Evolutionary conservation across 2,329 filamentous ascomycete genomes (phyloP).

Genomic region (Allantophomopsis cytisporea): DNA sequence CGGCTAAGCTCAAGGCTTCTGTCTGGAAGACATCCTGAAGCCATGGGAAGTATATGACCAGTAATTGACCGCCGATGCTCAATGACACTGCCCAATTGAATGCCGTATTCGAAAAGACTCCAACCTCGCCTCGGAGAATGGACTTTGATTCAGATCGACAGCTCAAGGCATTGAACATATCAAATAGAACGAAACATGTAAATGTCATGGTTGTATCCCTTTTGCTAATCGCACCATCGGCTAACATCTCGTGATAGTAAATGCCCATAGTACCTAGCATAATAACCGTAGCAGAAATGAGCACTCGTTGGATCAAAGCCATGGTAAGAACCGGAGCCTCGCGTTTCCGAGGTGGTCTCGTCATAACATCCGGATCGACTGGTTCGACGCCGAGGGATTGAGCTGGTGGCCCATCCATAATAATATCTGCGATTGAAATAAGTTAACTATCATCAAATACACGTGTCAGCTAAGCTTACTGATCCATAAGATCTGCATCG

Average conservation of each 20-base stretch:
- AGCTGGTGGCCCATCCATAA: constrained; percentile 97
- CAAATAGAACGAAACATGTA: constrained; percentile 95
- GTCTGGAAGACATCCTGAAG: constrained; percentile 94
- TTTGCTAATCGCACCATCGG: constrained; percentile 69
- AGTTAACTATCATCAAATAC: not conserved
- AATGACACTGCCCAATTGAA: constrained; percentile 94
- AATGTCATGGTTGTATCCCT: constrained; percentile 99
- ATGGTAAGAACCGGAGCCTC: constrained; percentile 85
- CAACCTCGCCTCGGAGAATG: constrained; percentile 72
- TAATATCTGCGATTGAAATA: constrained; percentile 58
- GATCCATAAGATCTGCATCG: constrained; percentile 99
- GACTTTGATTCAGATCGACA: constrained; percentile 89
- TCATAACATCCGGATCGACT: constrained; percentile 91
- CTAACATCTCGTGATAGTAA: constrained; percentile 83
- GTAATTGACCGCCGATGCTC: constrained; percentile 70
- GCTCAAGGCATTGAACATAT: constrained; percentile 97
- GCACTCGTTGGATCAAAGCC: constrained; percentile 67
- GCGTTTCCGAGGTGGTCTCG: constrained; percentile 72
- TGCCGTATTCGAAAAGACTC: constrained; percentile 74
- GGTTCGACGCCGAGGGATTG: constrained; percentile 94
- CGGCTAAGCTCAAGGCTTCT: constrained; percentile 62
- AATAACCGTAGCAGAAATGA: constrained; percentile 79
- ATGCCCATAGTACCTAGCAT: constrained; percentile 85
- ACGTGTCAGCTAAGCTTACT: constrained; percentile 45
- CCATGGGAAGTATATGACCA: constrained; percentile 91